Conservation (phyloP, 768 basidiomycete genomes). For the Butyriboletus loyo region DNA sequence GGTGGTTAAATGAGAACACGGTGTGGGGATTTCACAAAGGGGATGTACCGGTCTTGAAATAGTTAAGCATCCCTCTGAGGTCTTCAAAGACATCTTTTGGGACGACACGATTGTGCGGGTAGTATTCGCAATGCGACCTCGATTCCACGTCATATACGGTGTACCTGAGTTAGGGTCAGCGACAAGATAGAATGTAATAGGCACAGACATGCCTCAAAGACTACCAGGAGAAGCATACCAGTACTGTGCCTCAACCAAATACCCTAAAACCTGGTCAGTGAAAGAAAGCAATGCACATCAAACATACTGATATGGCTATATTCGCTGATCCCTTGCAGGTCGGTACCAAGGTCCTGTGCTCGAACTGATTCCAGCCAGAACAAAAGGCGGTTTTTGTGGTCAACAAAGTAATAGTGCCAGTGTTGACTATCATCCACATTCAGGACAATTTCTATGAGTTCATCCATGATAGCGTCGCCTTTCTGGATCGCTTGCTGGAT, state of each 20-base stretch:
- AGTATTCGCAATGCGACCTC: conserved; percentile 19
- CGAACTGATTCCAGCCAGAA: no score
- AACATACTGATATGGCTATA: not conserved
- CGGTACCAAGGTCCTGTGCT: not conserved
- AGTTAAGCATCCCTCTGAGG: conserved; percentile 20
- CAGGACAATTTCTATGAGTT: conserved; percentile 5
- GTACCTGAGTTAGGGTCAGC: not conserved
- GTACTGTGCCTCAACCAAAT: no score
- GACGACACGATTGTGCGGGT: conserved; percentile 5
- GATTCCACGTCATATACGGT: not conserved
- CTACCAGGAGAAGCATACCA: no score
- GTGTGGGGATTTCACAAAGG: not conserved
- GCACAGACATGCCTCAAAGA: not conserved
- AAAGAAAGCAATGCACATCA: no score
- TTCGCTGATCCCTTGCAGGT: not conserved
- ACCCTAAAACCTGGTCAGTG: no score
- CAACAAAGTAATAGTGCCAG: conserved; percentile 16
- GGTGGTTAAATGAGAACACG: not conserved
- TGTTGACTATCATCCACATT: not conserved
- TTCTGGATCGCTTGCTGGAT: not conserved
- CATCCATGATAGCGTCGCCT: not conserved
- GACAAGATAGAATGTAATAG: not conserved
- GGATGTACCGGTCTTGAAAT: conserved; percentile 9
- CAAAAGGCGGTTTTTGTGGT: conserved; percentile 2
- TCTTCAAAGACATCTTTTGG: conserved; percentile 1